Conservation (phyloP, 108 stramenopile species). For the Epithemia pelagica region DNA sequence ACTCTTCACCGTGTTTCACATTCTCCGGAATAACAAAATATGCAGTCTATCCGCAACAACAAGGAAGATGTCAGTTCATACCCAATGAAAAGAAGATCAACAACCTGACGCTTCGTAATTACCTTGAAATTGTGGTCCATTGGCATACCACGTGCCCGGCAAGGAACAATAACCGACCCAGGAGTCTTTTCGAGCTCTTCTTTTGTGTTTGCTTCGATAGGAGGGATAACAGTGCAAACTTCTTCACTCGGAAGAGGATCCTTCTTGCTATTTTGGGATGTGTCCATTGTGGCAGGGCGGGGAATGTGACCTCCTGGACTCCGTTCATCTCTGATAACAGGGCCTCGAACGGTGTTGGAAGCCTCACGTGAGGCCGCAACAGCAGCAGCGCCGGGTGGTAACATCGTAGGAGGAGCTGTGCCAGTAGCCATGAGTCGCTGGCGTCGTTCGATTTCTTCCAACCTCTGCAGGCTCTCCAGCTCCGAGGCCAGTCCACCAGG, state of each 20-base stretch:
- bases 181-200: conserved; percentile 35
- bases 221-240: background rate
- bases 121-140: conserved; percentile 84
- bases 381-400: background rate
- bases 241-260: background rate
- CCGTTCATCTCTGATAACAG: background rate
- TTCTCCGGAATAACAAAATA: conserved; percentile 82
- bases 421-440: conserved; percentile 29
- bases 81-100: conserved; percentile 1
- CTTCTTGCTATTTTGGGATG: background rate
- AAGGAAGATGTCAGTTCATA: conserved; percentile 2
- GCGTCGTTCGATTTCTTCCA: conserved; percentile 18
- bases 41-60: conserved; percentile 51
- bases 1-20: conserved; percentile 77
- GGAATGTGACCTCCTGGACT: background rate
- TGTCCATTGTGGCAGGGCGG: background rate
- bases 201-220: conserved; percentile 17
- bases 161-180: conserved; percentile 62
- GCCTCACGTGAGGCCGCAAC: background rate
- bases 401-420: background rate
- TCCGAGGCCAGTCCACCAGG: background rate
- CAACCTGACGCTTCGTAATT: background rate
- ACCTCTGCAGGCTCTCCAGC: conserved; percentile 10
- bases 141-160: conserved; percentile 75
- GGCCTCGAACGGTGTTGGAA: background rate